Percentiles rank a stretch among this genome's conserved stretches.
These are phyloP conservation scores for Fistulinella staudtii DNA, from an alignment of 1,284 basidiomycete species.

Conservation along the genomic window DNA sequence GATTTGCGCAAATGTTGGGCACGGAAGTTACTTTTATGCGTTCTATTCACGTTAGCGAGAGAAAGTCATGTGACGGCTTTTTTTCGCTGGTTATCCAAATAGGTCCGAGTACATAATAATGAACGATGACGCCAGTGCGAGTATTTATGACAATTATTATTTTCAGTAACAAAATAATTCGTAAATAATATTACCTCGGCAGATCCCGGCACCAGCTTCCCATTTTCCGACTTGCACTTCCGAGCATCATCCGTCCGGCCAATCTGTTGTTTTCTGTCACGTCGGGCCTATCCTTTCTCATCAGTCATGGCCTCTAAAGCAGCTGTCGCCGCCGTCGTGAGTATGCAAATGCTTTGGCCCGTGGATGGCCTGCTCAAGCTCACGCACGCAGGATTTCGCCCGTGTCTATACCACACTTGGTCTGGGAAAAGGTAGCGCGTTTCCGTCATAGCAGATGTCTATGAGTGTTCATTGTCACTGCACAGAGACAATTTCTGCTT, in stretches of 20 bases:
- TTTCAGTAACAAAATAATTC: slow-evolving; percentile 7
- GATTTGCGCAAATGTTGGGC: no score
- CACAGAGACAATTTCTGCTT: slow-evolving; percentile 81
- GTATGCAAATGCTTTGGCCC: slow-evolving; percentile 18
- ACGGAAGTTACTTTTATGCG: not conserved
- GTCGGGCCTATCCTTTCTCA: not conserved
- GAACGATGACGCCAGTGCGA: no score
- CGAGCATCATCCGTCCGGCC: slow-evolving; percentile 11
- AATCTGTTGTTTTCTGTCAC: slow-evolving; percentile 3
- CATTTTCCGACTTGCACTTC: slow-evolving; percentile 13
- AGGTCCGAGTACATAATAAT: no score
- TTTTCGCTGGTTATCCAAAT: no score
- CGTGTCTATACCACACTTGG: slow-evolving; percentile 89
- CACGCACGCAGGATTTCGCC: slow-evolving; percentile 73
- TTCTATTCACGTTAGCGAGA: no score
- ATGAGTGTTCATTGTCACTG: slow-evolving; percentile 4
- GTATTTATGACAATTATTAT: no score
- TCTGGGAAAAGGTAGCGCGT: slow-evolving; percentile 87
- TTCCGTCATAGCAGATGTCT: slow-evolving; percentile 3
- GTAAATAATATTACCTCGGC: slow-evolving; percentile 17
- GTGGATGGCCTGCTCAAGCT: slow-evolving; percentile 2
- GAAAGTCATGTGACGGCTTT: no score
- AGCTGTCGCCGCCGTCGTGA: slow-evolving; percentile 73
- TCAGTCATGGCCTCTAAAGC: slow-evolving; percentile 77
- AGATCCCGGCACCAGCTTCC: slow-evolving; percentile 24